Evolutionary conservation across 345 rosid species (phyloP).

Genomic region (Odontarrhena argentea): DNA sequence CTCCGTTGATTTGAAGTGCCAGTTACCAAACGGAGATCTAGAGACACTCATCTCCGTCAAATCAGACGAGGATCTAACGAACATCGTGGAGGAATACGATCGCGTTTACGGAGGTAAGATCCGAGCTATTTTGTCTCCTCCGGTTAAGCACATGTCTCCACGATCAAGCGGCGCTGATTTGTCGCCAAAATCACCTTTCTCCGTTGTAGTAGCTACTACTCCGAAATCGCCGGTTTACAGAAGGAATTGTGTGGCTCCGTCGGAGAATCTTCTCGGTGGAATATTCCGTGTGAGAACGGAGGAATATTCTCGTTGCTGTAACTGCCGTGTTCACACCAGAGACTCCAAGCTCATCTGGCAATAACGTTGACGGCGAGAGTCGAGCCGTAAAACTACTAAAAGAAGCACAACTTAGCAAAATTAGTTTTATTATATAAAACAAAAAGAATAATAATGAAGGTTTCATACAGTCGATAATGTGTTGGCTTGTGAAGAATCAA

Average conservation of each 20-base stretch:
- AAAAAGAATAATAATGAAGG: background rate
- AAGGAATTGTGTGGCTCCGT: conserved; percentile 7
- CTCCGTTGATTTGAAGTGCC: conserved; percentile 46
- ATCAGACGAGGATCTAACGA: conserved; percentile 72
- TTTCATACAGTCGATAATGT: conserved; percentile 16
- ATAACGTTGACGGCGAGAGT: conserved; percentile 17
- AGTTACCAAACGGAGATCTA: conserved; percentile 58
- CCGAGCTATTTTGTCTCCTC: conserved; percentile 37
- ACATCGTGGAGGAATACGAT: conserved; percentile 44
- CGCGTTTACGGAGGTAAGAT: conserved; percentile 36
- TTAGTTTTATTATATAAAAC: too few relatives aligned
- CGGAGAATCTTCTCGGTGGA: conserved; percentile 36
- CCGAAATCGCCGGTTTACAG: conserved; percentile 25
- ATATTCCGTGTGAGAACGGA: conserved; percentile 26
- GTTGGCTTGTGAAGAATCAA: background rate
- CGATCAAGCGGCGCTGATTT: conserved; percentile 30
- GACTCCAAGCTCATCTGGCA: conserved; percentile 37
- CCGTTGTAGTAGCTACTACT: conserved; percentile 26
- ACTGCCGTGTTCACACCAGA: conserved; percentile 34
- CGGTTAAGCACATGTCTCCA: conserved; percentile 31
- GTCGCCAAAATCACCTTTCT: conserved; percentile 36
- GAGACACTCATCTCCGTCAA: conserved; percentile 77
- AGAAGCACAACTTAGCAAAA: too few relatives aligned
- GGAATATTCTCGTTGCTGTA: conserved; percentile 36
- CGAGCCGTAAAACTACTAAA: background rate